Percentiles rank a stretch among this genome's conserved stretches.
phyloP scores from a whole-genome alignment of 345 rosid species.

The Acer negundo region DNA sequence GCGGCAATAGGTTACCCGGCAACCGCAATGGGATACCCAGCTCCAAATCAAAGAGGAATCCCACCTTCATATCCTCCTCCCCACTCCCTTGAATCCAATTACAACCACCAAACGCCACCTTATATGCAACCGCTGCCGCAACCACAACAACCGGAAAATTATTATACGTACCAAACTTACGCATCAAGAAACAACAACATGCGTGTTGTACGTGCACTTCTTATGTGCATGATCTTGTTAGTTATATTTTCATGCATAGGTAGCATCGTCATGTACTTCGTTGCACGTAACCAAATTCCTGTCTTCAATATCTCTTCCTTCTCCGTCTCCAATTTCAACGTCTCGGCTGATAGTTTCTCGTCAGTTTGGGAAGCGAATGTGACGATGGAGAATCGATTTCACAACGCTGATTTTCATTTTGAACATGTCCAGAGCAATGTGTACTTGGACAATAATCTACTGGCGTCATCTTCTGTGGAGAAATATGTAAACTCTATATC shows the following conservation, averaged over 20 bases:
- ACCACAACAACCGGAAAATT: conserved; percentile 46
- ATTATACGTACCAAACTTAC: conserved; percentile 29
- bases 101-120: conserved; percentile 19
- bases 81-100: conserved; percentile 3
- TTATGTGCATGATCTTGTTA: conserved; percentile 28
- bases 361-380: conserved; percentile 40
- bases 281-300: conserved; percentile 38
- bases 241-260: conserved; percentile 32
- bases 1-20: conserved; percentile 23
- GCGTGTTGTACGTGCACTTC: not conserved
- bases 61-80: not conserved
- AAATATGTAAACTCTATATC: conserved; percentile 21
- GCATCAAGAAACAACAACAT: not conserved
- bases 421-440: conserved; percentile 30
- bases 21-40: conserved; percentile 33
- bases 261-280: conserved; percentile 31
- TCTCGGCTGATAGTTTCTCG: conserved; percentile 22
- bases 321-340: conserved; percentile 36
- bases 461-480: conserved; percentile 22
- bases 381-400: conserved; percentile 34
- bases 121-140: conserved; percentile 41
- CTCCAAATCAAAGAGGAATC: conserved; percentile 9
- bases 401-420: conserved; percentile 21
- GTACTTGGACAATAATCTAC: conserved; percentile 14
- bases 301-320: conserved; percentile 30